These are phyloP conservation scores for Suhomyces sp. DNA, from an alignment of 805 yeast genomes.

Conservation along the genomic window DNA sequence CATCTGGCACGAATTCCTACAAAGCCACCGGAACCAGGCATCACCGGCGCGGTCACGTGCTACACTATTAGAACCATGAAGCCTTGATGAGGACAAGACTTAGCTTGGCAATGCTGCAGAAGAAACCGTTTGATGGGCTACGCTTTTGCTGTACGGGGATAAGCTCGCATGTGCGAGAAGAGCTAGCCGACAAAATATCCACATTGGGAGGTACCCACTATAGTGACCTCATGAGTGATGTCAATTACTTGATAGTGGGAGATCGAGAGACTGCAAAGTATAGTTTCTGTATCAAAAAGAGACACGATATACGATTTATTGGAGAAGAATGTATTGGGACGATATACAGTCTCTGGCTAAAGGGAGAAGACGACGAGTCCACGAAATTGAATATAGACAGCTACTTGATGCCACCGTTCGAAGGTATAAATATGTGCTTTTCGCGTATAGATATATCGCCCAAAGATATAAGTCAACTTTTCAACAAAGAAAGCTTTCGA, in stretches of 20 bases:
- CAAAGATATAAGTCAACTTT: constrained; percentile 8
- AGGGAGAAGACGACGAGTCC: constrained; percentile 41
- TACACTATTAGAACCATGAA: not conserved
- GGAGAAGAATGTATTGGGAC: constrained; percentile 42
- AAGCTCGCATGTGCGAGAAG: constrained; percentile 36
- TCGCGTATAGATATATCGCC: constrained; percentile 31
- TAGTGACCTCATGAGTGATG: constrained; percentile 59
- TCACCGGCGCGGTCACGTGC: constrained; percentile 1
- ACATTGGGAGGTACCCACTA: constrained; percentile 59
- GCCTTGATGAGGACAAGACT: not conserved
- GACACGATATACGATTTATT: constrained; percentile 58
- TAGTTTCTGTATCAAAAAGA: constrained; percentile 45
- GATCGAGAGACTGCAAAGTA: constrained; percentile 54
- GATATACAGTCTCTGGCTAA: constrained; percentile 50
- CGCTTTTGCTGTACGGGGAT: constrained; percentile 60
- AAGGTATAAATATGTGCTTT: constrained; percentile 43
- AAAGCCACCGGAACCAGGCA: not conserved
- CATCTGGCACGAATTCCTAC: not conserved
- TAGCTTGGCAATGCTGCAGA: constrained; percentile 1
- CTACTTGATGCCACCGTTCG: constrained; percentile 42
- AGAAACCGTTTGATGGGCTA: constrained; percentile 43
- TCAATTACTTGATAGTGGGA: constrained; percentile 59
- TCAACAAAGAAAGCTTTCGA: constrained; percentile 23
- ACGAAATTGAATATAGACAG: constrained; percentile 15
- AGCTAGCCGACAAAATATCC: constrained; percentile 43